phyloP scores from a whole-genome alignment of 1,284 basidiomycete species.

The Tilletia indica region DNA sequence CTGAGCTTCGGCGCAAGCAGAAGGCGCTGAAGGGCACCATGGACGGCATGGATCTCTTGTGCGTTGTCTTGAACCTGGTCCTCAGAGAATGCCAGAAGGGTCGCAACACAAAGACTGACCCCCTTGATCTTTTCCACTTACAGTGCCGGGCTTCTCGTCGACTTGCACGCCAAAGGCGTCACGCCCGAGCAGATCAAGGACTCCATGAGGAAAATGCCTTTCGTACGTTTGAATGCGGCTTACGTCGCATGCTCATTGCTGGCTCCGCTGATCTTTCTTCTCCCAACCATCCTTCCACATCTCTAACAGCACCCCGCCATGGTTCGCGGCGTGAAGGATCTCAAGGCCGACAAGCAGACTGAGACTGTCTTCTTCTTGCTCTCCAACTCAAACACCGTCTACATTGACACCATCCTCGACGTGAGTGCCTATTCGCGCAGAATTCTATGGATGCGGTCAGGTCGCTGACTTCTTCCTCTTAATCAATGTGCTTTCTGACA shows the following conservation, averaged over 20 bases:
- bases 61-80: constrained; percentile 56
- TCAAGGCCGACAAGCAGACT: constrained; percentile 63
- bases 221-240: constrained; percentile 64
- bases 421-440: constrained; percentile 59
- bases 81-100: constrained; percentile 28
- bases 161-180: constrained; percentile 53
- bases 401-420: constrained; percentile 71
- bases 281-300: neutral
- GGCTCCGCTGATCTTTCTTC: neutral
- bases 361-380: constrained; percentile 83
- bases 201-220: constrained; percentile 77
- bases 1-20: constrained; percentile 79
- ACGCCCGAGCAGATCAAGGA: constrained; percentile 74
- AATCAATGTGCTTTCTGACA: neutral
- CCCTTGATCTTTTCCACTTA: constrained; percentile 46
- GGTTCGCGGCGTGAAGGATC: constrained; percentile 75
- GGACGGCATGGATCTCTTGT: constrained; percentile 81
- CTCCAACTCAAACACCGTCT: constrained; percentile 89
- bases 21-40: constrained; percentile 66
- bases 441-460: no score
- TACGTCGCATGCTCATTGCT: neutral
- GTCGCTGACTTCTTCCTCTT: no score
- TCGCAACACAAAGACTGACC: neutral
- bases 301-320: constrained; percentile 86
- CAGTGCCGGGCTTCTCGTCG: constrained; percentile 32